Percentiles rank a stretch among this genome's conserved stretches.
Conservation (phyloP, 1,139 yeast species). For the Waltiozyma sp. region DNA sequence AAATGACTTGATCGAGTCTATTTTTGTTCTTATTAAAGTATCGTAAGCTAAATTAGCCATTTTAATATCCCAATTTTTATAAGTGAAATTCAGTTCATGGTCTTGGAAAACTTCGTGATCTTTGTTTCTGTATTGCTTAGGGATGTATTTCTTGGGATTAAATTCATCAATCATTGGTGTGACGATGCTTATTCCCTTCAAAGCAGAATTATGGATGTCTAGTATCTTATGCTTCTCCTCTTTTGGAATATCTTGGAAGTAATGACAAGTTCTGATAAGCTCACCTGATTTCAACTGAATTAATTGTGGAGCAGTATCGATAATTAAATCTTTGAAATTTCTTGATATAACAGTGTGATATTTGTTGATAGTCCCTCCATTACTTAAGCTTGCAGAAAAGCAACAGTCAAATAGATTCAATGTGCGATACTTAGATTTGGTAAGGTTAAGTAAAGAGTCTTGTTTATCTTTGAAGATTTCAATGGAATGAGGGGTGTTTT, state of each 20-base stretch:
- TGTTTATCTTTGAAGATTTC: background rate
- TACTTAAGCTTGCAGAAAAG: background rate
- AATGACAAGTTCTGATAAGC: background rate
- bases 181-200: background rate
- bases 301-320: background rate
- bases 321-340: background rate
- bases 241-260: background rate
- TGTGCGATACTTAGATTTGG: background rate
- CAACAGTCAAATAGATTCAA: background rate
- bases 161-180: background rate
- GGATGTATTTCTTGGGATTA: background rate
- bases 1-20: background rate
- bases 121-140: background rate
- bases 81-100: background rate
- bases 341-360: background rate
- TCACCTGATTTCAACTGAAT: background rate
- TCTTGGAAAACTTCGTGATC: background rate
- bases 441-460: background rate
- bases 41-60: background rate
- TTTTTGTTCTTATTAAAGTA: background rate
- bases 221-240: background rate
- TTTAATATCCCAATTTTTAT: background rate
- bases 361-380: background rate
- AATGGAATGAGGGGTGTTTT: background rate
- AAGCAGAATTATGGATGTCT: background rate